Conservation (phyloP, 2,329 filamentous ascomycete species). For the Sphaerulina musiva region DNA sequence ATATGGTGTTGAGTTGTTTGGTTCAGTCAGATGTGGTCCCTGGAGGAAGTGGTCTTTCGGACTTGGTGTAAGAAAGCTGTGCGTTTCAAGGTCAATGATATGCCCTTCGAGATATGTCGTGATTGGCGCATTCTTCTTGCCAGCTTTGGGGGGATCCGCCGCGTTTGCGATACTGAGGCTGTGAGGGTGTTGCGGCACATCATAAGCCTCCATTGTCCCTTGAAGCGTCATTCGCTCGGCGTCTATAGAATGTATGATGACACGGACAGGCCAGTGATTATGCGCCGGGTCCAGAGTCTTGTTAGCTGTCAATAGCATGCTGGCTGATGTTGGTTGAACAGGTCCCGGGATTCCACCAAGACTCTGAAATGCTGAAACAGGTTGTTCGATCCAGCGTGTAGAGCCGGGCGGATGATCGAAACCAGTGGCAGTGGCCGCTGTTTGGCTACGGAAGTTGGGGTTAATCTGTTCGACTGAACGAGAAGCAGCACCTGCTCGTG, state of each 20-base stretch:
- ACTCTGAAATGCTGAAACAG: slow-evolving; percentile 22
- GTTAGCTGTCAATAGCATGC: slow-evolving; percentile 3
- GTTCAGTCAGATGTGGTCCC: slow-evolving; percentile 13
- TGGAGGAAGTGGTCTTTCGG: slow-evolving; percentile 28
- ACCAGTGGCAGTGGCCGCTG: slow-evolving; percentile 11
- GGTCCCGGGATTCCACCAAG: background rate
- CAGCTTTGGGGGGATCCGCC: slow-evolving; percentile 26
- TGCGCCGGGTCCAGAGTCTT: slow-evolving; percentile 32
- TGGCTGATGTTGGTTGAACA: background rate
- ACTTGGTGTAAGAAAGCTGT: slow-evolving; percentile 47
- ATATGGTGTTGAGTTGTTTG: slow-evolving; percentile 20
- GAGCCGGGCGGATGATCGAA: slow-evolving; percentile 30
- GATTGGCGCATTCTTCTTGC: slow-evolving; percentile 48
- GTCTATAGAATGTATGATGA: slow-evolving; percentile 58
- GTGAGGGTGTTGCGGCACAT: slow-evolving; percentile 49
- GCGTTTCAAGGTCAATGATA: slow-evolving; percentile 54
- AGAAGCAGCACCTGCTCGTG: slow-evolving; percentile 14
- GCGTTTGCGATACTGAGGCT: slow-evolving; percentile 26
- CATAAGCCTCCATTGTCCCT: slow-evolving; percentile 65
- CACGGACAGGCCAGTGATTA: slow-evolving; percentile 61
- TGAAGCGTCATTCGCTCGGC: slow-evolving; percentile 55
- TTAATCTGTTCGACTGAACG: slow-evolving; percentile 31
- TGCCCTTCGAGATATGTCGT: slow-evolving; percentile 63
- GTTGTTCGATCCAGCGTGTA: slow-evolving; percentile 35
- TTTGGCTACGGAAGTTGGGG: slow-evolving; percentile 23